A percentile compares a stretch with the other conserved stretches of the same genome.
Conservation (phyloP, 345 rosid genomes). For the Jatropha curcas region DNA sequence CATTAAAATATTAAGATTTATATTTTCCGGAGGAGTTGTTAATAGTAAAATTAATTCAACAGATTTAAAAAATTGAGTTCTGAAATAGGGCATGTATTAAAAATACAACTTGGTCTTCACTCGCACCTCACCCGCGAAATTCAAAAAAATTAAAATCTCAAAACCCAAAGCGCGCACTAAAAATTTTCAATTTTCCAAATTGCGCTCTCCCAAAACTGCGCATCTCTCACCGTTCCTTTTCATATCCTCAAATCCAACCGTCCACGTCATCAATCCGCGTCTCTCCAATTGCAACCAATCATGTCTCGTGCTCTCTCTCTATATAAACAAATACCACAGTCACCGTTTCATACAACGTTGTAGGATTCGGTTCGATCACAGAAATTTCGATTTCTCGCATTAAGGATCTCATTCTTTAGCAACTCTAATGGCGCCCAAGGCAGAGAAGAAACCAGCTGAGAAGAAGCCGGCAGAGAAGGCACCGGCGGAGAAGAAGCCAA, state of each 20-base stretch:
- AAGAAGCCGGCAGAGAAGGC: constrained; percentile 29
- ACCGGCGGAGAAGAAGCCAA: constrained; percentile 30
- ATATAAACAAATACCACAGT: constrained; percentile 6
- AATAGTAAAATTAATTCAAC: no score
- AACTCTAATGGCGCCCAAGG: constrained; percentile 27
- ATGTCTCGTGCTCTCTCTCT: background rate
- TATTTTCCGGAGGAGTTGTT: no score
- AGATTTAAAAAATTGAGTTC: no score
- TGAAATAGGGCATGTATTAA: no score
- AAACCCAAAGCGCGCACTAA: background rate
- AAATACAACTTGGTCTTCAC: background rate
- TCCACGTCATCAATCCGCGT: constrained; percentile 21
- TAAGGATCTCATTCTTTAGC: background rate
- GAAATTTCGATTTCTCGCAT: background rate
- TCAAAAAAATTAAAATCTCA: background rate
- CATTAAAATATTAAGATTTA: no score
- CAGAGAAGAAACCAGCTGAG: constrained; percentile 35
- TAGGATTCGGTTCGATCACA: no score
- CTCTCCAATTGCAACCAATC: constrained; percentile 12
- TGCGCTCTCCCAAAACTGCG: no score
- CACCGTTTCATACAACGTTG: fast-evolving
- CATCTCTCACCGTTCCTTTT: constrained; percentile 7
- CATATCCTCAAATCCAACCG: background rate
- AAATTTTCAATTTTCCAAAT: background rate
- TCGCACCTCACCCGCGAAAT: background rate